Evolutionary conservation across 108 stramenopile genomes (phyloP), one percentile per base, ranked within the genome.

Genomic region (Pseudonitzschia pungens): DNA sequence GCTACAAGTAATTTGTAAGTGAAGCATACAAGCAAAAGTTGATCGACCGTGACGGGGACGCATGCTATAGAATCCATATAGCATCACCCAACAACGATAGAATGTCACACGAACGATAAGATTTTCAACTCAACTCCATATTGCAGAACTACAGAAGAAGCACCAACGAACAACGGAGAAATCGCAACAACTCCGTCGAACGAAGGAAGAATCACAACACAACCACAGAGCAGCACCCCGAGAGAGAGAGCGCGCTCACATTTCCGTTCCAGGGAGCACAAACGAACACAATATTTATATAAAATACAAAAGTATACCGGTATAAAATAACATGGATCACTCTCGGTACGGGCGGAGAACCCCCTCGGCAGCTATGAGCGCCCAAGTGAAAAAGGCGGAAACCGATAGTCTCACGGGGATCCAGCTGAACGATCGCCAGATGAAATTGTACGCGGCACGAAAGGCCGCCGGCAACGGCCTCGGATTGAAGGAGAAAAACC

Each of bases 371-470:
- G n/a, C 26, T 10, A 55, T 26, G 54, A 18, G 18, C 18, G 45
- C 45, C 45, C 14, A 18, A 2, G 22, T 55, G 24, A 55, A 55
- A 55, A 55, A 55, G 54, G 54, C 54, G 2, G 60, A 62, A 33
- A 62, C 60, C 29, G 60, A 62, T 40, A 62, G 60, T 20, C 32
- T 62, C 8, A 16, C 60, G n/a, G 60, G 60, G 0, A 67, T 67
- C 12, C 66, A 67, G 36, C 44, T 67, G 43, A 67, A 67, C 44
- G 66, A 67, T 28, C 66, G 66, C 21, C 66, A 67, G 27, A 48
- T 44, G 45, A 67, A 67, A 27, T 16, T 67, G 7, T 50, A 40
- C 21, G 44, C 22, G 42, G 66, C 66, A 21, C n/a, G 42, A 67
- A 67, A 67, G 44, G 45, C 45, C 36, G 21, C 40, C 22, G 45